Base-by-base conservation (phyloP, 805 yeast species). In the Jamesozyma piceae region DNA sequence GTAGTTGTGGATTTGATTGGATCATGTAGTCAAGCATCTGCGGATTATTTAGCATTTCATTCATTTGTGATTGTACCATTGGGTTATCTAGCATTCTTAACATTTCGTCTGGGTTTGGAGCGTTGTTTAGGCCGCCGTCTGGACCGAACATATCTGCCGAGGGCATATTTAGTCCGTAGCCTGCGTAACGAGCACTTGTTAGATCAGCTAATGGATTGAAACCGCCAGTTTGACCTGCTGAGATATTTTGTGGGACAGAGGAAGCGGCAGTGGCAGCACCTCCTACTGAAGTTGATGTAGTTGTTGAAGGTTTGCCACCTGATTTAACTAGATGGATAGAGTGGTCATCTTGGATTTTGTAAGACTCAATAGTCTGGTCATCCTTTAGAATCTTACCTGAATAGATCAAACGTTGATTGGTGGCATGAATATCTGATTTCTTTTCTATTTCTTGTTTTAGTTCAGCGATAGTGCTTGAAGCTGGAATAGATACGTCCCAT, bases 121-220 rank as follows among this genome's bases (percentile, higher is more conserved):
- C 80, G 41, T 52, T 51, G 29, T 49, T 55, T 18, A 48, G 49
- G 15, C 97, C 97, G 33, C 95, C 95, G 62, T 89, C 97, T 22
- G 95, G 89, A 1, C 96, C 96, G 67, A 90, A 88, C 82, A 86
- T 75, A 37, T 80, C 76, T 1, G 87, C 86, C 3, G 84, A 73
- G 4, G 98, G 97, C 63, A 92, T 70, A 54, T 87, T 89, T 20
- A 51, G 39, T 11, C 28, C 28, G 53, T 78, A 80, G 1, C 98
- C 98, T 2, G 97, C 97, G 57, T 88, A 92, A 42, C 97, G 77
- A 2, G 97, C 97, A 39, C 95, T 90, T 0, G 97, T 90, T 49
- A 90, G 70, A 49, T 83, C 96, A 10, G 95, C 89, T 55, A 92
- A 71, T 30, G 95, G 95, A 63, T 92, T 87, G 63, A 82, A 85